phyloP scores from a whole-genome alignment of 805 yeast genomes.

The Metschnikowia gruessii region DNA sequence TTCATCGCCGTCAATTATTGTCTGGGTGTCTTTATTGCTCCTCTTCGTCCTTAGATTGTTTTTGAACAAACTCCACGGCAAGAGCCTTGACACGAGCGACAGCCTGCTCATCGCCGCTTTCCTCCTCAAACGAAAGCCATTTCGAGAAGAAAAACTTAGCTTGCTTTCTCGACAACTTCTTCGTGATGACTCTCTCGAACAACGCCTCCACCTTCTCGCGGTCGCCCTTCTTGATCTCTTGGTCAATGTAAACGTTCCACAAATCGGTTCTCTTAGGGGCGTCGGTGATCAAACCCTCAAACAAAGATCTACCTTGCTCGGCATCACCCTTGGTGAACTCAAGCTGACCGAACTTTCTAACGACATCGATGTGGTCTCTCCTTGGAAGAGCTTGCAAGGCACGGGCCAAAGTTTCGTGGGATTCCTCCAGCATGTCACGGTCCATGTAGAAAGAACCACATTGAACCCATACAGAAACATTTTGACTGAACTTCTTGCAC shows the following conservation, averaged over 20 bases:
- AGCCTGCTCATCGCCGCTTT: conserved; percentile 61
- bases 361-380: conserved; percentile 72
- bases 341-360: conserved; percentile 82
- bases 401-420: conserved; percentile 69
- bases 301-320: conserved; percentile 91
- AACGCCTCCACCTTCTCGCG: conserved; percentile 69
- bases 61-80: conserved; percentile 73
- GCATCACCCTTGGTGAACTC: conserved; percentile 86
- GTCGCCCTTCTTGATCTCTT: conserved; percentile 68
- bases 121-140: conserved; percentile 82
- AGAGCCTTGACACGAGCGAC: conserved; percentile 85
- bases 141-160: conserved; percentile 93
- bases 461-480: conserved; percentile 73
- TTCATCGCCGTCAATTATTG: too few species aligned
- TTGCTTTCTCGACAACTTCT: conserved; percentile 77
- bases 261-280: conserved; percentile 89
- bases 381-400: conserved; percentile 72
- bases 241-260: conserved; percentile 95
- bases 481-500: conserved; percentile 73
- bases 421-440: conserved; percentile 52
- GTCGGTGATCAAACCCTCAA: conserved; percentile 87
- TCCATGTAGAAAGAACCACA: conserved; percentile 75
- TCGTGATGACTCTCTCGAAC: conserved; percentile 73
- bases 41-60: conserved; percentile 16
- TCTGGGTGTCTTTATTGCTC: neutral